Base-by-base conservation (phyloP, 139 green algal species). In the Micromonas pusilla region DNA sequence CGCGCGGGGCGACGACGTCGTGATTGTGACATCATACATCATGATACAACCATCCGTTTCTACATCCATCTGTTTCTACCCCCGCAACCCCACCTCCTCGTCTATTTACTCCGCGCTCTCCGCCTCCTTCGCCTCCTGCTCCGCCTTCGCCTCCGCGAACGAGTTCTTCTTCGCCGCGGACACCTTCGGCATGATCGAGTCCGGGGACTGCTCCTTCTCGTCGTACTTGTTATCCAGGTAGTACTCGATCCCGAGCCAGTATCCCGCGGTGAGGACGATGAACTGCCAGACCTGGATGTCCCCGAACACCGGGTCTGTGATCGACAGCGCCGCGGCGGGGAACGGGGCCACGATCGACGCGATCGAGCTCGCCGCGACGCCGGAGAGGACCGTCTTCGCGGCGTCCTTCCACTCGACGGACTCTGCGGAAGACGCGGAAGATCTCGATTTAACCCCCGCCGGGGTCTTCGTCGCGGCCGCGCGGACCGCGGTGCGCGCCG, bases 91-190 rank as follows among this genome's bases (percentile, higher is more conserved):
- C 45, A 57, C 45, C 45, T 57, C 45, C 45, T 57, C 45, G 45
- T 57, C 45, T 57, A 45, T 71, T 62, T 66, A 63, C 34, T 78
- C 23, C 6, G 33, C 38, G 21, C 28, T 33, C 54, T 73, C 71
- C 31, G 71, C 78, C n/a, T 82, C 78, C 52, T 68, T 34, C 3
- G 79, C 77, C 21, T 82, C 78, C 3, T 79, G 32, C 25, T 77
- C 39, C 45, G 73, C 72, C 66, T 80, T 30, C 19, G 70, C 73
- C 73, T 79, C 73, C 3, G 38, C 73, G 45, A 57, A 57, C 45
- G 45, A 23, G 45, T 9, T 23, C 45, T 57, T 57, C 45, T 57
- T 57, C 45, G 45, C 45, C 45, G 9, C 45, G 45, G 45, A 57
- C 45, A 75, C 5, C 37, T 23, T 75, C 25, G 68, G 68, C 68